A percentile compares a stretch with the other conserved stretches of the same genome.
Evolutionary conservation across 148 eudicot genomes (phyloP).

Genomic region (Rhododendron vialii): DNA sequence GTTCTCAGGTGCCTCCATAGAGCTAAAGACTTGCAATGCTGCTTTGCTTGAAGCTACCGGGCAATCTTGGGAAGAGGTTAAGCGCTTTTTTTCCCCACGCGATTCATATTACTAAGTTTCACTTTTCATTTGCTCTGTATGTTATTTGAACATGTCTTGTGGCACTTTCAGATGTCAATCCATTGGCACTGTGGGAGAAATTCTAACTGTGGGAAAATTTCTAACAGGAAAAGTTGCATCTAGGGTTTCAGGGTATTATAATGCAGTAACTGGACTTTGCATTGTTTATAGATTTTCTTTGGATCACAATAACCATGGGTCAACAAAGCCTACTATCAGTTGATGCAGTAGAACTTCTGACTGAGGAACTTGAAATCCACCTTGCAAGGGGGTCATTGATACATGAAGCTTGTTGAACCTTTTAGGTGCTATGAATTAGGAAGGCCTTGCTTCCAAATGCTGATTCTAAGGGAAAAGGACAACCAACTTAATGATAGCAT

Average conservation of each 20-base stretch:
- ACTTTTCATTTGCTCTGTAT: not conserved
- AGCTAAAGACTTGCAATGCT: conserved; percentile 90
- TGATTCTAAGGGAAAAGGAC: not conserved
- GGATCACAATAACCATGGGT: not conserved
- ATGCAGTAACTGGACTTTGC: not conserved
- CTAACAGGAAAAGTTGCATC: not conserved
- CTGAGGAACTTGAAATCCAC: not conserved
- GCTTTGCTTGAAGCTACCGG: conserved; percentile 86
- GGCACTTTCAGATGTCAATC: not conserved
- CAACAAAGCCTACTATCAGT: not conserved
- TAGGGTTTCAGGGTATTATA: not conserved
- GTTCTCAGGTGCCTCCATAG: conserved; percentile 60
- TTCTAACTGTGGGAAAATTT: not conserved
- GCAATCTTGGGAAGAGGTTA: conserved; percentile 93
- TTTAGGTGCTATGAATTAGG: not conserved
- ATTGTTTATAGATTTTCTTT: not conserved
- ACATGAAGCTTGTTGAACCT: not conserved
- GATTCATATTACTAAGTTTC: not conserved
- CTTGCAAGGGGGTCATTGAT: not conserved
- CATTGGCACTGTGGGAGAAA: not conserved
- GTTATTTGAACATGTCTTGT: not conserved
- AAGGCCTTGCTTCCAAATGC: not conserved
- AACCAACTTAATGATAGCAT: not conserved
- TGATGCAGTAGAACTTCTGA: not conserved
- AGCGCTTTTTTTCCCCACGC: not conserved